A percentile compares a stretch with the other conserved stretches of the same genome.
Evolutionary conservation across 805 yeast genomes (phyloP).

Genomic region (Myxozyma geophila): DNA sequence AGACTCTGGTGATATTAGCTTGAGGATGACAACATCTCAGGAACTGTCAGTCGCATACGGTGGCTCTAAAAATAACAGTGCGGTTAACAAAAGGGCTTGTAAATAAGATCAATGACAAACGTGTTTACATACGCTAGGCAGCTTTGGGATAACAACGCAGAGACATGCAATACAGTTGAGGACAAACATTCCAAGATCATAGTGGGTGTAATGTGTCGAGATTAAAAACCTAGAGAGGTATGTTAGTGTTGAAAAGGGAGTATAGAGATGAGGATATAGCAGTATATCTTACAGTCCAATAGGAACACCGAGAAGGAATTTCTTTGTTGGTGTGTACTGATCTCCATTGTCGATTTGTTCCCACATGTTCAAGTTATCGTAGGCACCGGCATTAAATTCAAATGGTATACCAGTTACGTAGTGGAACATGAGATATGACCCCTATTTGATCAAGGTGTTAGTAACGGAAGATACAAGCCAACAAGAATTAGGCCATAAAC

Average conservation of each 20-base stretch:
- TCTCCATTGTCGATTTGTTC: conserved; percentile 96
- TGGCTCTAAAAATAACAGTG: conserved; percentile 26
- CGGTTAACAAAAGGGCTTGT: not conserved
- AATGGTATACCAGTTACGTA: conserved; percentile 96
- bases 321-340: conserved; percentile 95
- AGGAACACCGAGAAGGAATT: conserved; percentile 91
- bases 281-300: conserved; percentile 56
- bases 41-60: conserved; percentile 35
- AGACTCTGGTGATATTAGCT: not conserved
- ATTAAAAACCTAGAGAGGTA: conserved; percentile 57
- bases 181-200: conserved; percentile 76
- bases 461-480: not conserved
- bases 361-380: conserved; percentile 97
- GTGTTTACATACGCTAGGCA: conserved; percentile 54
- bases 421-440: conserved; percentile 93
- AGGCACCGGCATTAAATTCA: conserved; percentile 95
- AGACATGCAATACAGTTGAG: conserved; percentile 81
- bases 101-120: too few species aligned
- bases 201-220: conserved; percentile 87
- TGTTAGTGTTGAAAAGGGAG: not conserved
- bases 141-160: conserved; percentile 87
- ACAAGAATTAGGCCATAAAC: too few species aligned
- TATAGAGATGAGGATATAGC: not conserved
- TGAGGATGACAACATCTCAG: conserved; percentile 22
- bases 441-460: conserved; percentile 44